Conservation (phyloP, 768 basidiomycete genomes). For the Thelephora ganbajun region DNA sequence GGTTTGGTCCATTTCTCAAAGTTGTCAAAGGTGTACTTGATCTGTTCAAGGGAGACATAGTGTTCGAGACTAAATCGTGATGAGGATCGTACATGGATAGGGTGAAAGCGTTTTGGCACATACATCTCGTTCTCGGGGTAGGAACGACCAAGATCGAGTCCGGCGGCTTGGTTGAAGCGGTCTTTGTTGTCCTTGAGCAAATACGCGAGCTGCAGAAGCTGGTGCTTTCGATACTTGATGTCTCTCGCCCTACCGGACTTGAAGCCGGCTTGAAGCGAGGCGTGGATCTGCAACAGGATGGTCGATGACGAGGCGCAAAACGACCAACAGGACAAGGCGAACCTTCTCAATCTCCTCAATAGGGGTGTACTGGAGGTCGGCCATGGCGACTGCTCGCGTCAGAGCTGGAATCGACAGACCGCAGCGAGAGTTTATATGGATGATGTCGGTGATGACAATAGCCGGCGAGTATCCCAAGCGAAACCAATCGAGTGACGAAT, state of each 20-base stretch:
- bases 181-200: slow-evolving; percentile 59
- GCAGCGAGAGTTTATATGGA: too few species aligned
- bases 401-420: too few species aligned
- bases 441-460: too few species aligned
- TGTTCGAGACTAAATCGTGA: slow-evolving; percentile 42
- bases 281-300: slow-evolving; percentile 33
- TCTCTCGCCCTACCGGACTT: slow-evolving; percentile 47
- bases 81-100: not conserved
- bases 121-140: slow-evolving; percentile 41
- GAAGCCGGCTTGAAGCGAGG: slow-evolving; percentile 43
- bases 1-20: slow-evolving; percentile 69
- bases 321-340: too few species aligned
- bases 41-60: slow-evolving; percentile 32
- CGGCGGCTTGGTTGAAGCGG: slow-evolving; percentile 43
- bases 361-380: not conserved
- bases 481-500: too few species aligned
- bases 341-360: not conserved
- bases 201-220: slow-evolving; percentile 64
- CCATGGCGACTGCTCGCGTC: not conserved
- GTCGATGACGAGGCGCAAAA: too few species aligned
- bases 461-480: too few species aligned
- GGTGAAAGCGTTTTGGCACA: slow-evolving; percentile 8
- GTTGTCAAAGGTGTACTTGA: slow-evolving; percentile 37
- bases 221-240: slow-evolving; percentile 59
- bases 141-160: slow-evolving; percentile 51